These are phyloP conservation scores for Candida tropicalis DNA, from an alignment of 1,139 yeast genomes.

Conservation along the genomic window DNA sequence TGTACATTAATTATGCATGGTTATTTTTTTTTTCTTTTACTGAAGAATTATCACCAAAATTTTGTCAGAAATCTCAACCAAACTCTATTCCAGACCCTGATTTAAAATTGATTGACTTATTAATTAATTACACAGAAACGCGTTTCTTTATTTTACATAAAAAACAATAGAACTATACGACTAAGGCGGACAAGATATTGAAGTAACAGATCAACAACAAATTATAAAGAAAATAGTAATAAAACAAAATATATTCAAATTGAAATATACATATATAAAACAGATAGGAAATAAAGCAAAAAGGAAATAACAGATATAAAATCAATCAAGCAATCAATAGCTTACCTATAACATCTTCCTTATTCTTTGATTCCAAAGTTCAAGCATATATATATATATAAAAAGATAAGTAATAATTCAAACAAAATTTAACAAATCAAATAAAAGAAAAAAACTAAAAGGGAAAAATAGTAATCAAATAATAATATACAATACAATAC, in stretches of 20 bases:
- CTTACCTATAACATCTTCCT: too few relatives aligned
- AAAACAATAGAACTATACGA: too few relatives aligned
- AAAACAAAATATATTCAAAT: conserved; percentile 1
- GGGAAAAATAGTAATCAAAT: neutral
- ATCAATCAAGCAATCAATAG: neutral
- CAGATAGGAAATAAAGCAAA: neutral
- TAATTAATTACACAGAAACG: too few relatives aligned
- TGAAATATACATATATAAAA: neutral
- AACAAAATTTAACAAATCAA: conserved; percentile 1
- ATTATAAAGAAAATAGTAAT: neutral
- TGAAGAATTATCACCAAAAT: neutral
- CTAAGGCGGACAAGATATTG: too few relatives aligned
- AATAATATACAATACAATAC: conserved; percentile 1
- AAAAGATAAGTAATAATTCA: conserved; percentile 2
- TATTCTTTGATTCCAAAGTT: too few relatives aligned
- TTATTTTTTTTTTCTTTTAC: neutral
- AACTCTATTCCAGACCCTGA: neutral
- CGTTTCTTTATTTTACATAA: too few relatives aligned
- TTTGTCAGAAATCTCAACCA: neutral
- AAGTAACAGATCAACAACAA: neutral
- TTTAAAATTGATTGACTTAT: too few relatives aligned
- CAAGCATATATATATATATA: neutral
- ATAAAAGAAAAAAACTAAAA: neutral
- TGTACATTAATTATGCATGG: too few relatives aligned
- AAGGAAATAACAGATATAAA: neutral